Evolutionary conservation across 1,284 basidiomycete genomes (phyloP), one percentile per base, ranked within the genome.

Genomic region (Pseudozyma sp.): DNA sequence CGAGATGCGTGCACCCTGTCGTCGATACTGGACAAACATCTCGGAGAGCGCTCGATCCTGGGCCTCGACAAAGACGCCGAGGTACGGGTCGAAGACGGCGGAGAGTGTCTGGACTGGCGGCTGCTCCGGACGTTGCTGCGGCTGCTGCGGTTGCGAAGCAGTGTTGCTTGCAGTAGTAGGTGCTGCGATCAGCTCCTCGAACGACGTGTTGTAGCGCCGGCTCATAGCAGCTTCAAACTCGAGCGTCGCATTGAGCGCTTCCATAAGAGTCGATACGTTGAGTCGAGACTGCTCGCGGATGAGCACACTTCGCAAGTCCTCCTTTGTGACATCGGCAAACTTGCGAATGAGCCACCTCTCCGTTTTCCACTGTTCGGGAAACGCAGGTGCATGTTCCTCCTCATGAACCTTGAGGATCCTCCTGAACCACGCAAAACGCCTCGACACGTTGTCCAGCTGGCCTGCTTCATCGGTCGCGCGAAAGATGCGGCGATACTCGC

Each of bases 401-500:
- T 97, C 94, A 84, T 97, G 93, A 7, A 89, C 90, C 73, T 92
- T 90, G 37, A 99, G 86, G n/a, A 96, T 85, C n/a, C 95, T 88
- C 24, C 92, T 88, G 86, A 98, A 98, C 94, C 95, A 99, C 2
- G 95, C 93, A 77, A 94, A 99, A 40, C 97, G 89, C 16, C 96
- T 88, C 0, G 93, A 90, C 6, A 98, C 89, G 74, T 99, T 99
- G 85, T 99, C 97, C 46, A 99, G 88, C 83, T 97, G 94, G 1
- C 96, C 97, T 0, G 97, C 89, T 88, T 66, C 92, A 57, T 83
- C 82, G 4, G 78, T 80, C 3, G 81, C 78, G 13, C 83, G 90
- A 86, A 99, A 99, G 81, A 99, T 96, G 16, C 95, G 91, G 11
- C 95, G 90, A 83, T 99, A 99, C 84, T 99, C 97, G 81, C 94